These are phyloP conservation scores for Xylariaceae sp. DNA, from an alignment of 2,329 filamentous ascomycete species.

Conservation along the genomic window DNA sequence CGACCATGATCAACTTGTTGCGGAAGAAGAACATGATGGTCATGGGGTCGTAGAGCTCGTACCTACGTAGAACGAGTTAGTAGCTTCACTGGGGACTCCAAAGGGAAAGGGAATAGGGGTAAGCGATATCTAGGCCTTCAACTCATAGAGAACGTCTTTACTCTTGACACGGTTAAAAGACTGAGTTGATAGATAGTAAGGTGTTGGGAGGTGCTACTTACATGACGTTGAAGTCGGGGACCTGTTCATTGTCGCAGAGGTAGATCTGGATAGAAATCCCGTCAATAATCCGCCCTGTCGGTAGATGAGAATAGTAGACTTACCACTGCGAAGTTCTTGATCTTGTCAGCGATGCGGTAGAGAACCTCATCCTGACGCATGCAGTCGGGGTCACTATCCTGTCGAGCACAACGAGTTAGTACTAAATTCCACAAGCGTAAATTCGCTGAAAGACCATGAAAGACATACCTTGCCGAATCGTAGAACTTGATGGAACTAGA, in stretches of 20 bases:
- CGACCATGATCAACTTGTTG: conserved; percentile 98
- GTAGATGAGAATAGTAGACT: not conserved
- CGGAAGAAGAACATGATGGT: conserved; percentile 98
- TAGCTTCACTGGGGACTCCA: not conserved
- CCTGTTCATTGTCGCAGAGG: conserved; percentile 85
- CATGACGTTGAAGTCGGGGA: conserved; percentile 94
- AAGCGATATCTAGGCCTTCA: no score
- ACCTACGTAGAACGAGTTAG: conserved; percentile 34
- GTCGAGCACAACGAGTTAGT: conserved; percentile 38
- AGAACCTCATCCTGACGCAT: conserved; percentile 84
- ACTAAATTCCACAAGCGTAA: conserved; percentile 51
- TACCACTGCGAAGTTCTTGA: conserved; percentile 80
- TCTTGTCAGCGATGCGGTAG: conserved; percentile 84
- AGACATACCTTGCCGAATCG: conserved; percentile 17
- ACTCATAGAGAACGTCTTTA: not conserved
- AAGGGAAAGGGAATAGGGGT: no score
- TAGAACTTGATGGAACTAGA: conserved; percentile 1
- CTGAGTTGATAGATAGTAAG: not conserved
- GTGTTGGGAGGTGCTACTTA: not conserved
- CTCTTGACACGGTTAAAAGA: not conserved
- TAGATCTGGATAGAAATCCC: conserved; percentile 54
- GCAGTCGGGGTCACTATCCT: conserved; percentile 74
- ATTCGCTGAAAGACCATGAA: not conserved
- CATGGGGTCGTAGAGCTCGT: conserved; percentile 84
- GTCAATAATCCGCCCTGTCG: not conserved